Evolutionary conservation across 2,329 filamentous ascomycete genomes (phyloP), one percentile per base, ranked within the genome.

Genomic region (Neospermospora avenae): DNA sequence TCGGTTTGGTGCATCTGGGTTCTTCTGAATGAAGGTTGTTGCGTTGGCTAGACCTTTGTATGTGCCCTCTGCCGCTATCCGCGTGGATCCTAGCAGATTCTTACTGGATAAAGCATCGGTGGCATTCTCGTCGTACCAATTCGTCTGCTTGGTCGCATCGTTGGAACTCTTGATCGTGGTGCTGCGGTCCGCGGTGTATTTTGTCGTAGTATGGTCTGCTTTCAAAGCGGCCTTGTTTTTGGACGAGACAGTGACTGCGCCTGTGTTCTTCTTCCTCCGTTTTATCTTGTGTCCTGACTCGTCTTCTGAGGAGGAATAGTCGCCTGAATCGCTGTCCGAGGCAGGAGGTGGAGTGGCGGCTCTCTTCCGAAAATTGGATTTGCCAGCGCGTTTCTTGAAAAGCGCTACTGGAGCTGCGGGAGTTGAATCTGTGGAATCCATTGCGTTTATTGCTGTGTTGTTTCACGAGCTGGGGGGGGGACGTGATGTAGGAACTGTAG

Each of bases 311-410:
- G 88, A 91, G 39, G 85, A 89, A 72, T 84, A 88, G 72, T 82
- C 49, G 7, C 34, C 84, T 65, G 77, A 85, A 69, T 83, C 82
- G 68, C 82, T 81, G 62, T 83, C 84, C 65, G 81, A 80, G 59
- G 83, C 84, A 13, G 88, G 86, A 5, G 91, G 89, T 56, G 91
- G 91, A 39, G 91, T 90, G 28, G 88, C 85, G 20, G 89, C 84
- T 66, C 90, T 86, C 78, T 96, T 96, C 71, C 93, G 86, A 57
- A 93, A 79, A 70, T 87, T 92, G 53, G 86, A 82, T 71, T 90
- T 93, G 70, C 83, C 83, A 66, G 85, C 82, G 73, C 93, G 85
- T 75, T 95, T 96, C 75, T 96, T 97, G 83, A 97, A 97, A 55
- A 90, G 75, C 14, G 88, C 83, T 13, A 87, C 80, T 22, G 69